These are phyloP conservation scores for Cercis canadensis DNA, from an alignment of 306 rosid species.

Conservation along the genomic window DNA sequence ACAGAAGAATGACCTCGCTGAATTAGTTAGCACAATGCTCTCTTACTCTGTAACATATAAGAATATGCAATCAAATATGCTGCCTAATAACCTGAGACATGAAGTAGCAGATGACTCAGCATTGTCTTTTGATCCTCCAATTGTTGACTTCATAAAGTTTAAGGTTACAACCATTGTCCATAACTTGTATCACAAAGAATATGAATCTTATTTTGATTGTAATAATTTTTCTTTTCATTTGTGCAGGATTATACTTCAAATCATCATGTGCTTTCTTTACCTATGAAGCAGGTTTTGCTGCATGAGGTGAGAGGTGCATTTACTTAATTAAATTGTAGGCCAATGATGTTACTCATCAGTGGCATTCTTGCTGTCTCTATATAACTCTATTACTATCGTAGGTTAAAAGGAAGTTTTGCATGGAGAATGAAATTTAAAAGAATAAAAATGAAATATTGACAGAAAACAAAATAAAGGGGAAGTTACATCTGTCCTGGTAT, in stretches of 20 bases:
- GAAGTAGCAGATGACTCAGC: slow-evolving; percentile 58
- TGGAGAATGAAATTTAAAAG: slow-evolving; percentile 21
- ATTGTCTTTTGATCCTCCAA: slow-evolving; percentile 78
- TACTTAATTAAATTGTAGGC: slow-evolving; percentile 24
- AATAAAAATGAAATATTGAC: slow-evolving; percentile 21
- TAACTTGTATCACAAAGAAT: slow-evolving; percentile 19
- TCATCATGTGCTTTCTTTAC: slow-evolving; percentile 65
- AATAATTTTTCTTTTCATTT: slow-evolving; percentile 33
- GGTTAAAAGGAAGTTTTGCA: slow-evolving; percentile 9
- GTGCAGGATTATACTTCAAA: slow-evolving; percentile 76
- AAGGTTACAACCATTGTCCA: slow-evolving; percentile 63
- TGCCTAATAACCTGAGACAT: slow-evolving; percentile 47
- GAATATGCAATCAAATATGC: slow-evolving; percentile 55
- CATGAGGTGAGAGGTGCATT: slow-evolving; percentile 67
- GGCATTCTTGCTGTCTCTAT: slow-evolving; percentile 17
- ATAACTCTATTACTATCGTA: slow-evolving; percentile 5
- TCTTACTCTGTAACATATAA: slow-evolving; percentile 75
- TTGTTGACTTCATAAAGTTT: slow-evolving; percentile 66
- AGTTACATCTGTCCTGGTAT: slow-evolving; percentile 17
- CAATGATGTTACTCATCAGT: slow-evolving; percentile 18
- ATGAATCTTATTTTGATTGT: slow-evolving; percentile 28
- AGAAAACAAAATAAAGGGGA: neutral
- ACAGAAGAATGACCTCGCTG: slow-evolving; percentile 77
- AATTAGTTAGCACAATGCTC: slow-evolving; percentile 82
- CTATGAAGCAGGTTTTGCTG: slow-evolving; percentile 85